These are phyloP conservation scores for Sphaerobolus stellatus DNA, from an alignment of 1,284 basidiomycete species.

Conservation along the genomic window DNA sequence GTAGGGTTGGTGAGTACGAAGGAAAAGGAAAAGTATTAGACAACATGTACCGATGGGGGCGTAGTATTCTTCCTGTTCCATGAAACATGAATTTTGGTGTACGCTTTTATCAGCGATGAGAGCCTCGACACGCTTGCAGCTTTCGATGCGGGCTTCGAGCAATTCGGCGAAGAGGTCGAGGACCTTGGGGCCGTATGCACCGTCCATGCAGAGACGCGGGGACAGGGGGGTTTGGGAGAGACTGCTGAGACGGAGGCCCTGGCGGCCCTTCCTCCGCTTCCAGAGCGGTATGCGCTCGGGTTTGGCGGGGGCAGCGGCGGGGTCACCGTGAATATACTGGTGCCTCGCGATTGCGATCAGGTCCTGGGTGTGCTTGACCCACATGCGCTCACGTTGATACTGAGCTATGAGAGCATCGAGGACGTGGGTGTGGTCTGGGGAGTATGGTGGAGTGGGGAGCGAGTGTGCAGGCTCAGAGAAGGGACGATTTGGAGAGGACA, in stretches of 20 bases:
- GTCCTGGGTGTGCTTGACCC: slow-evolving; percentile 58
- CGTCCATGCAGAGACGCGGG: background rate
- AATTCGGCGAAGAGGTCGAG: slow-evolving; percentile 68
- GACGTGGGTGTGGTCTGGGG: slow-evolving; percentile 33
- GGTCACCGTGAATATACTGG: slow-evolving; percentile 29
- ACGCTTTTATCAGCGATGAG: slow-evolving; percentile 40
- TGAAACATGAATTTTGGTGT: too few species aligned
- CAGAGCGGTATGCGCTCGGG: slow-evolving; percentile 33
- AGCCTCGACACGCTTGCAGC: slow-evolving; percentile 61
- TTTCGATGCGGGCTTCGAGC: slow-evolving; percentile 71
- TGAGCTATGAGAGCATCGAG: slow-evolving; percentile 62
- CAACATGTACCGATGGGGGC: too few species aligned
- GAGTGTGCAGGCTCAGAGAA: background rate
- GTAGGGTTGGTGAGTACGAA: too few species aligned
- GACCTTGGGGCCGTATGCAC: slow-evolving; percentile 43
- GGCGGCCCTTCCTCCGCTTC: slow-evolving; percentile 20
- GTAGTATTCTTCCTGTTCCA: too few species aligned
- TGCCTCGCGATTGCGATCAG: slow-evolving; percentile 41
- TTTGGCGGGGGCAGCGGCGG: slow-evolving; percentile 27
- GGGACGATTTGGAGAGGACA: background rate
- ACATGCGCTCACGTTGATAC: slow-evolving; percentile 62
- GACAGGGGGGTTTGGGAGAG: slow-evolving; percentile 5
- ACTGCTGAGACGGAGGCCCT: slow-evolving; percentile 14
- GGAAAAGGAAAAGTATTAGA: too few species aligned
- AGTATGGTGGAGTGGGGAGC: background rate